Base-by-base conservation (phyloP, 768 basidiomycete genomes). In the Tulasnella sp. region DNA sequence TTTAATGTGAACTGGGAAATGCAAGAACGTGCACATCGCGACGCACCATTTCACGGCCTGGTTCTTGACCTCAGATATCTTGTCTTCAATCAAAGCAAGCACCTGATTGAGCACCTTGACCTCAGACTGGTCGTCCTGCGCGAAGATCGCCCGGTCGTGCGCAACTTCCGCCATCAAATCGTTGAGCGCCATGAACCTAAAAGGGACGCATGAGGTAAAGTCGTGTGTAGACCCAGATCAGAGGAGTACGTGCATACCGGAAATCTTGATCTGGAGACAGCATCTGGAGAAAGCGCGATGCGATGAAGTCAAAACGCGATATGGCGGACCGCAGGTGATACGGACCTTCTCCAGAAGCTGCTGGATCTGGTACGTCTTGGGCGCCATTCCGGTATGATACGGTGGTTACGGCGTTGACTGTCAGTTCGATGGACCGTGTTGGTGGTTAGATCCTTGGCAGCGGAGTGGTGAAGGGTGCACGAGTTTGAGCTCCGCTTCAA, bases 1-100 rank as follows among this genome's bases (percentile, higher is more conserved):
- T 51, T 2, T 31, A 37, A 39, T 43, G 43, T 14, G 12, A 17
- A 49, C 19, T n/a, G 36, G 32, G 17, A 23, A n/a, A 25, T 49
- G 31, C 12, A 42, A 50, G 40, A n/a, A n/a, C n/a, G n/a, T n/a
- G n/a, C n/a, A n/a, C n/a, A n/a, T n/a, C n/a, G n/a, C n/a, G 27
- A 21, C 77, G 52, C 63, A 87, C 94, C 91, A 93, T 73, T 93
- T 91, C 9, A 96, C 94, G 2, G 91, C 90, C 68, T 89, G 85
- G 66, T 96, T 96, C 75, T 98, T 98, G 62, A 98, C 96, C 73
- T 99, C 96, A 6, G 91, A 91, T 63, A 93, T 97, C 70, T 84
- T 85, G 72, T 99, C 96, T 66, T 88, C 86, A 4, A 97, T 84
- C 17, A 97, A 77, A 32, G 80, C 74, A 40, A 97, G 74, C 1